Conservation (phyloP, 1,284 basidiomycete genomes). For the Sporisorium iseilematis-ciliati region DNA sequence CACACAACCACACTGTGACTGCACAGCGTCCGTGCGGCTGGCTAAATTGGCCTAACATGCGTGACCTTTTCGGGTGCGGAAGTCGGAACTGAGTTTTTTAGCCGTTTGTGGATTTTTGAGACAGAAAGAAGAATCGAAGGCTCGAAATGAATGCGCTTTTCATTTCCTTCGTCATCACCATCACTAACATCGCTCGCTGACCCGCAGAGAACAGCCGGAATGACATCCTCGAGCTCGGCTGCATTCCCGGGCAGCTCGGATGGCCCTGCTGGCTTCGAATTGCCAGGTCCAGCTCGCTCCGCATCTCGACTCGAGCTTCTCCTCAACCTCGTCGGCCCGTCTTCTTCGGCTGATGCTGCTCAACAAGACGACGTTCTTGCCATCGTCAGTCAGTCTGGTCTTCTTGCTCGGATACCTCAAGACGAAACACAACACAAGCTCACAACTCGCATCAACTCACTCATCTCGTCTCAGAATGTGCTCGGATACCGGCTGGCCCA, state of each 20-base stretch:
- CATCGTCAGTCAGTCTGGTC: conserved; percentile 36
- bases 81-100: conserved; percentile 30
- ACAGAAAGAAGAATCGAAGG: not conserved
- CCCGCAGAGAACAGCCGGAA: not conserved
- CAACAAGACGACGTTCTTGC: conserved; percentile 26
- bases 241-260: conserved; percentile 8
- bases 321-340: conserved; percentile 28
- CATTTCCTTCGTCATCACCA: conserved; percentile 5
- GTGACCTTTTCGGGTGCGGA: conserved; percentile 7
- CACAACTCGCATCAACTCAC: conserved; percentile 45
- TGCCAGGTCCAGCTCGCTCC: conserved; percentile 28
- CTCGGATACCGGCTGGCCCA: conserved; percentile 42
- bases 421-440: conserved; percentile 50
- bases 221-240: conserved; percentile 4
- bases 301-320: conserved; percentile 38
- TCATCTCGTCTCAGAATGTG: conserved; percentile 45
- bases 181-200: not conserved
- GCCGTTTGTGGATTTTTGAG: conserved; percentile 5
- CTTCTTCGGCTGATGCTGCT: conserved; percentile 13
- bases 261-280: conserved; percentile 17
- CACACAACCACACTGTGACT: not conserved
- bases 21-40: conserved; percentile 8
- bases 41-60: not conserved
- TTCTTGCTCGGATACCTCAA: conserved; percentile 18
- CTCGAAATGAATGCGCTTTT: not conserved